Conservation (phyloP, 257 asterid species). For the Buddleja alternifolia region DNA sequence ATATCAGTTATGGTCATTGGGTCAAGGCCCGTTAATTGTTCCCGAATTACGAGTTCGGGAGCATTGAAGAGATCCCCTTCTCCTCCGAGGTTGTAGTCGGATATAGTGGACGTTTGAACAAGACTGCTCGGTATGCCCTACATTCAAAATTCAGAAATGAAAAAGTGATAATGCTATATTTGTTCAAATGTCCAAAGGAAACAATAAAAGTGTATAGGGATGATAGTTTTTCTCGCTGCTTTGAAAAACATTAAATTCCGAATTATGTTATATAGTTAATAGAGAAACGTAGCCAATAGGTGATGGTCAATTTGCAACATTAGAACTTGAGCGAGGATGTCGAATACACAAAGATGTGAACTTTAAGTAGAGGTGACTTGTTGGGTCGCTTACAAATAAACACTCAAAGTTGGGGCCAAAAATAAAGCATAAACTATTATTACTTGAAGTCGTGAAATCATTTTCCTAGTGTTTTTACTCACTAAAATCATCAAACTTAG, state of each 20-base stretch:
- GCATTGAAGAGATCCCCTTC: slow-evolving; percentile 95
- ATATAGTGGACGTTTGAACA: slow-evolving; percentile 50
- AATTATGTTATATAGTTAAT: too few relatives aligned
- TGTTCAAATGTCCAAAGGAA: not conserved
- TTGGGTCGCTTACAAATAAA: not conserved
- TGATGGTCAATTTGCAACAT: too few relatives aligned
- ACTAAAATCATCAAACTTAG: too few relatives aligned
- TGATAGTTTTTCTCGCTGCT: not conserved
- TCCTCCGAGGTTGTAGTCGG: slow-evolving; percentile 85
- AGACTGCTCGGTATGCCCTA: slow-evolving; percentile 48
- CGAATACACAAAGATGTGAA: not conserved
- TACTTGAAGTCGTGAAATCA: too few relatives aligned
- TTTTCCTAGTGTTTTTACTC: too few relatives aligned
- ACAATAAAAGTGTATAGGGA: slow-evolving; percentile 1
- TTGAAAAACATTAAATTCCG: not conserved
- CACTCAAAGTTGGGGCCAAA: not conserved
- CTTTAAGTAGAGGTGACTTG: not conserved
- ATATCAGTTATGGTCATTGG: slow-evolving; percentile 73
- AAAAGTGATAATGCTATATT: not conserved
- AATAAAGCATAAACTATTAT: slow-evolving; percentile 16
- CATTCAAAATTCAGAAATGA: slow-evolving; percentile 24
- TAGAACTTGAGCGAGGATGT: not conserved
- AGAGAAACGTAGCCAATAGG: too few relatives aligned
- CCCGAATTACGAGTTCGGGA: slow-evolving; percentile 74
- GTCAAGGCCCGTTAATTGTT: slow-evolving; percentile 63